Base-by-base conservation (phyloP, 2,329 filamentous ascomycete species). In the Apiospora koreana region DNA sequence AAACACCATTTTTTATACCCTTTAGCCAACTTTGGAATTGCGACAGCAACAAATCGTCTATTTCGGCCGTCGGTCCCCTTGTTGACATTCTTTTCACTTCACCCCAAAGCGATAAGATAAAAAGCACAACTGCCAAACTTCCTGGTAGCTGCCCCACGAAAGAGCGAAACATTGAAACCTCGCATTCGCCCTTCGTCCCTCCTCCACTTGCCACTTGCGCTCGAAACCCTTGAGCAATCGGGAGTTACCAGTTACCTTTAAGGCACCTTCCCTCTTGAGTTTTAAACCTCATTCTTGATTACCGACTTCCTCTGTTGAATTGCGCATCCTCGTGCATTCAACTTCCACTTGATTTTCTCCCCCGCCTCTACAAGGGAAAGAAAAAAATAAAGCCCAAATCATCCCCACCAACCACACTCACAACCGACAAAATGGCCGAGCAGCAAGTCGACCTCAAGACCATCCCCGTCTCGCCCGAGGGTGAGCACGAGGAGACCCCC, bases 361-460 rank as follows among this genome's bases (percentile, higher is more conserved):
- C 54, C 54, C 54, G 54, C 54, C 54, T 62, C 54, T 62, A 18
- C 31, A 38, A 62, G 31, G 31, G 54, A 66, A 66, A 16, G 28
- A 66, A 45, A 65, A 66, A 42, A 12, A 41, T 6, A n/a, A n/a
- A n/a, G n/a, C n/a, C 64, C 18, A 10, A 18, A 23, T 18, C n/a
- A 48, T 41, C 66, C 45, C 66, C 66, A 48, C 66, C 54, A 38
- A 35, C 50, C 50, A 43, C 23, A 67, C 38, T 43, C 38, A 67
- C 54, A 62, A 62, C 18, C 21, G 31, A n/a, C 31, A 62, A 80
- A 77, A 85, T 85, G 83, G 78, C 83, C 66, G 81, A 88, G 77
- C 89, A 90, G 80, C 89, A 90, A 80, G 90, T 92, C 80, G 90
- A 92, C 75, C 85, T 92, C 72, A 90, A 88, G 71, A 91, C 89